Base-by-base conservation (phyloP, 2,329 filamentous ascomycete genomes). In the Trichoderma breve region DNA sequence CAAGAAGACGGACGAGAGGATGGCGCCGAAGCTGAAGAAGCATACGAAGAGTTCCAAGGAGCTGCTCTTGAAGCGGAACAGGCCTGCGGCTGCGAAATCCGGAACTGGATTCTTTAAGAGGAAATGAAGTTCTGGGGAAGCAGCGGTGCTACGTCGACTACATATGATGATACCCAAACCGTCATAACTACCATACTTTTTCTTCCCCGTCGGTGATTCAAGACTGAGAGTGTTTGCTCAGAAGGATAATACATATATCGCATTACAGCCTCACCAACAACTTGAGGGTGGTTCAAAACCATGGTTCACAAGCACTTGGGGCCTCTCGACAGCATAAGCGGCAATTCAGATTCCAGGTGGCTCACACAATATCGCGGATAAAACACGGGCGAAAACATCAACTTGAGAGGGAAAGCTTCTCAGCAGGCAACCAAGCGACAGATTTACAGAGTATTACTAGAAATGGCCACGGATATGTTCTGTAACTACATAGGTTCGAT, bases 1-100 rank as follows among this genome's bases (percentile, higher is more conserved):
- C 6, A 81, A 81, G 69, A 81, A 82, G 75, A 79, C 77, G n/a
- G 85, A 88, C 70, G 75, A 78, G 74, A 81, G 82, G 70, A 79
- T 89, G 74, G 84, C 86, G 67, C 88, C 87, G 28, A 85, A 83
- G 80, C 72, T 76, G 72, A 81, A 81, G 75, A 86, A 84, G 79
- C 75, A 83, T 39, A 77, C 85, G 8, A 79, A 80, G 71, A 80
- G 78, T 70, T 74, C 81, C 21, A 88, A 83, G 80, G 81, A 85
- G 70, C 74, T 79, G 28, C 78, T 90, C 34, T 74, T 89, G 72
- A 80, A 76, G 75, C 83, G 88, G 74, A 82, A 82, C 47, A 81
- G 86, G 66, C 75, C 78, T 6, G 80, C 39, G 3, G 39, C 81
- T 18, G 80, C 80, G 60, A 82, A 82, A 71, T 63, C 77, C 6